phyloP scores from a whole-genome alignment of 1,284 basidiomycete genomes.

The Coniferiporia sulphurascens region DNA sequence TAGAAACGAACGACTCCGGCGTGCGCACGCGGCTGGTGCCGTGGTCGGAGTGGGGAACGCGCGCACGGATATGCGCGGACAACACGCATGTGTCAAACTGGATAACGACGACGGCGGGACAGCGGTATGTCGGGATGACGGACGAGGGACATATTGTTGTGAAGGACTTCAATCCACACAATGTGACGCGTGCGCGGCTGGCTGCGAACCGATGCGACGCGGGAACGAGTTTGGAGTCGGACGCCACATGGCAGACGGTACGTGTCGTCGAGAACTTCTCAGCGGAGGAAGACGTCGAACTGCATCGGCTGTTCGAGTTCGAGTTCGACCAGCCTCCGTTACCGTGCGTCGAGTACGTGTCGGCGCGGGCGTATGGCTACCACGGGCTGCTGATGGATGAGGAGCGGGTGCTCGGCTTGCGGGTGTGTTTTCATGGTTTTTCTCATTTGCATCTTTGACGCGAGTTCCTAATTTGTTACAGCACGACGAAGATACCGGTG shows the following conservation, averaged over 20 bases:
- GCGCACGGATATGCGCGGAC: slow-evolving; percentile 39
- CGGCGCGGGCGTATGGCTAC: slow-evolving; percentile 27
- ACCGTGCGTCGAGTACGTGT: slow-evolving; percentile 33
- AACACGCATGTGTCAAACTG: slow-evolving; percentile 36
- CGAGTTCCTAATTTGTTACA: background rate
- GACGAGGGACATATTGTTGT: slow-evolving; percentile 26
- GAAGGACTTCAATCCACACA: slow-evolving; percentile 38
- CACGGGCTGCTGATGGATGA: slow-evolving; percentile 45
- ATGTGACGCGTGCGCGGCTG: slow-evolving; percentile 24
- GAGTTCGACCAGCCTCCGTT: slow-evolving; percentile 28
- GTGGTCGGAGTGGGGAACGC: slow-evolving; percentile 42
- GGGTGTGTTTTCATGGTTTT: slow-evolving; percentile 30
- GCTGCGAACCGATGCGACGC: no score
- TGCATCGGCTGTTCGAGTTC: slow-evolving; percentile 27
- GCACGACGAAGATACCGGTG: slow-evolving; percentile 1
- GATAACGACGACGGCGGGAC: slow-evolving; percentile 46
- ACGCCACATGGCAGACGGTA: background rate
- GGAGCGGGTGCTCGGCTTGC: slow-evolving; percentile 41
- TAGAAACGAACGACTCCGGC: no score
- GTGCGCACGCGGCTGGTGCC: no score
- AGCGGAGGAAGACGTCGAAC: slow-evolving; percentile 16
- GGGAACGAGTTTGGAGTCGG: background rate
- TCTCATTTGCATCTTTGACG: background rate
- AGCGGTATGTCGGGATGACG: slow-evolving; percentile 34
- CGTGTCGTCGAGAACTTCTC: slow-evolving; percentile 6